These are phyloP conservation scores for Gastrodia elata DNA, from an alignment of 106 monocot species.

Conservation along the genomic window DNA sequence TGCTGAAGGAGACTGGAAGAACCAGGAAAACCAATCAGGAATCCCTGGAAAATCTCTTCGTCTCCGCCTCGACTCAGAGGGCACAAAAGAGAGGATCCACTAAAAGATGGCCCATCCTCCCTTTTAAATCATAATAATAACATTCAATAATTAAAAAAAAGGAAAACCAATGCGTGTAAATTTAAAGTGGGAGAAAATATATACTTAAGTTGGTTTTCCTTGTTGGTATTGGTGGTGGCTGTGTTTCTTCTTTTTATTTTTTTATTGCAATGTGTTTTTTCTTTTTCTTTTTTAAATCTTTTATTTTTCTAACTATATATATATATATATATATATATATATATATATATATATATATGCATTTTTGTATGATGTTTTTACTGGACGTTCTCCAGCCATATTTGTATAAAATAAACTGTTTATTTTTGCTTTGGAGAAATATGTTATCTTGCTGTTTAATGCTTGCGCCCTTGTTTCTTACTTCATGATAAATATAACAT, in stretches of 20 bases:
- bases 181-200: neutral
- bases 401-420: neutral
- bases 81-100: slow-evolving; percentile 36
- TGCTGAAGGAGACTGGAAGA: slow-evolving; percentile 42
- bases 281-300: neutral
- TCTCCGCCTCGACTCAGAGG: slow-evolving; percentile 24
- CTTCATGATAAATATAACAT: too few relatives aligned
- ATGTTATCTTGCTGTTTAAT: too few relatives aligned
- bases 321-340: too few relatives aligned
- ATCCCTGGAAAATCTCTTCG: slow-evolving; percentile 45
- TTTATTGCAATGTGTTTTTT: neutral
- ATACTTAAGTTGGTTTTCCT: neutral
- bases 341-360: too few relatives aligned
- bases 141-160: neutral
- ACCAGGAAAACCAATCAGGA: slow-evolving; percentile 34
- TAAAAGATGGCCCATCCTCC: slow-evolving; percentile 40
- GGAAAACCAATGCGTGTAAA: neutral
- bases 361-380: too few relatives aligned
- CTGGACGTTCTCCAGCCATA: slow-evolving; percentile 2
- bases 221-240: too few relatives aligned
- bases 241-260: neutral
- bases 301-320: too few relatives aligned
- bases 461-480: too few relatives aligned
- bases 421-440: too few relatives aligned
- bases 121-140: slow-evolving; percentile 25